Evolutionary conservation across 257 asterid genomes (phyloP), one percentile per base, ranked within the genome.

Genomic region (Craterostigma plantagineum): DNA sequence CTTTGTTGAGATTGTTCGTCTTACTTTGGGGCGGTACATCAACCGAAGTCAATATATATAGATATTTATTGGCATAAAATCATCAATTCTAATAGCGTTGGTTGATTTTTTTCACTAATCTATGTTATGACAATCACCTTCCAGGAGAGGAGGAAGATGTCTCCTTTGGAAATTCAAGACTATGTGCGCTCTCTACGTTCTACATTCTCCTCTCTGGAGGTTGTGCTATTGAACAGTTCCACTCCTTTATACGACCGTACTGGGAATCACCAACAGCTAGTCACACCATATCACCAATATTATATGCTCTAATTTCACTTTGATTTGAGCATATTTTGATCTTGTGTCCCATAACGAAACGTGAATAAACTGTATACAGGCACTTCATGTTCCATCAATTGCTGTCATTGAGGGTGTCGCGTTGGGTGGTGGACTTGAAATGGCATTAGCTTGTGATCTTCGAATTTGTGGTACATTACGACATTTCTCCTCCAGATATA

Each of bases 361-460:
- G 30, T 23, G 11, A 43, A 16, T 9, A 9, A 6, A 12, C 33
- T 15, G 23, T 55, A 30, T 52, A 48, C 71, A 86, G 94, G 80
- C 58, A 46, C 79, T 87, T 57, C 43, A 51, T 53, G 67, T 81
- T 58, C 97, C 97, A 34, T 76, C 95, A 14, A 76, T 87, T 59
- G 97, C 95, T 43, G 93, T 77, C 41, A 68, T 87, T 41, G 97
- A 87, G 68, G 97, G 97, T 45, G 75, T 59, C 49, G 93, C 97
- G 16, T 56, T 87, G 57, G 97, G 97, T 15, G 97, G 97, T 57
- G 97, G 95, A 27, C 70, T 87, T 46, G 97, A 87, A 75, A 71
- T 87, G 95, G 82, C 97, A 16, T 58, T 87, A 66, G 79, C 92
- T 49, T 87, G 93, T 68, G 97, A 87, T 77, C 86, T 87, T 52